Base-by-base conservation (phyloP, 2,329 filamentous ascomycete species). In the Juglanconis juglandina region DNA sequence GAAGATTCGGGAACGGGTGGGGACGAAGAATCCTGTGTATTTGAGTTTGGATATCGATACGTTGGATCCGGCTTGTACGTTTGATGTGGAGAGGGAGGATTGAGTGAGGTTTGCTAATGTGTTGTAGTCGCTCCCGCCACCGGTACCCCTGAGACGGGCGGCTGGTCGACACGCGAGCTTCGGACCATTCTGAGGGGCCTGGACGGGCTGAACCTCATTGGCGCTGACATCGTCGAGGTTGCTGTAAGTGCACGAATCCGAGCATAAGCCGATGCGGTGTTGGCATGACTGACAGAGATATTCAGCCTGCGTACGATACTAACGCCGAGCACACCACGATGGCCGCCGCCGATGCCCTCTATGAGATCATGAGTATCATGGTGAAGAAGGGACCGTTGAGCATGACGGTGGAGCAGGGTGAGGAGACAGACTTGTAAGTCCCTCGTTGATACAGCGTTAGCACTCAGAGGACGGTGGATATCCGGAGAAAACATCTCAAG, bases 41-140 rank as follows among this genome's bases (percentile, higher is more conserved):
- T 76, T 96, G 37, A 90, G 86, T 6, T 87, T 96, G 51, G 92
- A 96, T 70, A 96, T 96, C 67, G 92, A 96, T 70, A 92, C 91
- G 0, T 79, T 96, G 3, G 92, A 96, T 71, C 92, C 92, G 7
- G 90, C 90, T 5, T 94, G 83, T 86, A 72, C 72, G 81, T 75
- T 9, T 34, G 49, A 14, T 50, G 17, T 48, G 8, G 4, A 9
- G 3, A 14, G 30, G 14, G 10, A 7, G 3, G 8, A 44, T 14
- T 1, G 39, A 34, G 5, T 9, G 42, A 37, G 59, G 24, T 24
- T 69, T 37, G 70, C 55, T 35, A 30, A 32, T 7, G 32, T 17
- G 1, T 37, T 9, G 14, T 10, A 83, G 80, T 91, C 66, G 89
- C 89, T 0, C 89, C 88, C 11, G 88, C 87, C 0, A 91, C 88